Percentiles rank a stretch among this genome's conserved stretches.
Evolutionary conservation across 179 eudicot genomes (phyloP).

Genomic region (Patellifolia procumbens): DNA sequence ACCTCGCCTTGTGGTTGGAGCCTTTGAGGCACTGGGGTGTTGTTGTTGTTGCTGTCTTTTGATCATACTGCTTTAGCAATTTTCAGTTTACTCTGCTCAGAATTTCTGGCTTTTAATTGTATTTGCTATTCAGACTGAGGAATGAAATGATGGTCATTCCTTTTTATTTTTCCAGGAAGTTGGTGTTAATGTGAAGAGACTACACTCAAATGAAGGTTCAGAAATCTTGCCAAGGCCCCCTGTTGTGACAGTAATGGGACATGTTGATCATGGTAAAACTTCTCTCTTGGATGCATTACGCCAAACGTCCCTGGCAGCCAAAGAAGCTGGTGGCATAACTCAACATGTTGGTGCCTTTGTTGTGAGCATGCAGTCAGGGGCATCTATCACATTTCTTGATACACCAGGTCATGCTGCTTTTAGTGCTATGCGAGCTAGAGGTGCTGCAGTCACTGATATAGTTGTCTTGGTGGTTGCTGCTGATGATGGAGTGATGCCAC

Average conservation of each 20-base stretch:
- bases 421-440: conserved; percentile 95
- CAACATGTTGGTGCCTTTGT: conserved; percentile 97
- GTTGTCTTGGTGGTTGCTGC: conserved; percentile 98
- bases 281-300: conserved; percentile 93
- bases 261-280: conserved; percentile 97
- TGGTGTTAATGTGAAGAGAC: conserved; percentile 75
- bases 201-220: conserved; percentile 65
- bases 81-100: background rate
- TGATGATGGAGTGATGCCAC: conserved; percentile 99
- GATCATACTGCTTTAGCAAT: background rate
- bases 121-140: background rate
- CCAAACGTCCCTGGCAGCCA: conserved; percentile 80
- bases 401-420: conserved; percentile 99
- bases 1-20: no score
- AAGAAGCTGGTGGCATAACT: conserved; percentile 97
- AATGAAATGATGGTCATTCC: conserved; percentile 8
- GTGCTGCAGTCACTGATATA: conserved; percentile 94
- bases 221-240: conserved; percentile 70
- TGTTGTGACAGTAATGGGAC: conserved; percentile 97
- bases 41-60: conserved; percentile 70
- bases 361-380: conserved; percentile 87
- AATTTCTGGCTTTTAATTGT: background rate
- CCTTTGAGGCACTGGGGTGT: no score
- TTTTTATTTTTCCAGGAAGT: conserved; percentile 61
- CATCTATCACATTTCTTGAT: conserved; percentile 90